Conservation (phyloP, 192 early-diverging fungal species). For the Piromyces sp. region DNA sequence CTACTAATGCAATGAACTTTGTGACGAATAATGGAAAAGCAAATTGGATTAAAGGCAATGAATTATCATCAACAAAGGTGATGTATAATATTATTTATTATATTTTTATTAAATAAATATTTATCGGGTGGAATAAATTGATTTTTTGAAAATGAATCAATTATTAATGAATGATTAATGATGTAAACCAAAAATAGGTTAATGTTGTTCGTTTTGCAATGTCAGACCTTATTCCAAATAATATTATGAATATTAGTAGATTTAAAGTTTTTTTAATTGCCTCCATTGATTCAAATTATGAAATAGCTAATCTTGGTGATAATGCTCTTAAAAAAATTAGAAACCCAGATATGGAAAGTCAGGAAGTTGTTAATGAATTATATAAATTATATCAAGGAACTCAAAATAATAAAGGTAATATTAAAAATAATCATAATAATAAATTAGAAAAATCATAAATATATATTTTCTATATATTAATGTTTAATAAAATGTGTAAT, state of each 20-base stretch:
- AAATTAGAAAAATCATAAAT: too few relatives aligned
- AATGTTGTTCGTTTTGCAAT: conserved; percentile 12
- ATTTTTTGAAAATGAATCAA: too few relatives aligned
- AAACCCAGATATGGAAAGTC: conserved; percentile 54
- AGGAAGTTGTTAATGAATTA: conserved; percentile 22
- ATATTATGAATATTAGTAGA: conserved; percentile 27
- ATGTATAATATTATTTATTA: conserved; percentile 10
- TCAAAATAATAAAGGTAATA: conserved; percentile 6
- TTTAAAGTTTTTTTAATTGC: conserved; percentile 40
- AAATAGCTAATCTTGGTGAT: conserved; percentile 51
- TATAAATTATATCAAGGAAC: conserved; percentile 48
- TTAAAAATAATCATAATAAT: not conserved
- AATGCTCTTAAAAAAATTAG: conserved; percentile 55
- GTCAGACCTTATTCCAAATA: conserved; percentile 18
- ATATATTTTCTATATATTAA: too few relatives aligned
- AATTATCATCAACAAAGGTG: conserved; percentile 11
- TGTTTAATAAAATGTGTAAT: too few relatives aligned
- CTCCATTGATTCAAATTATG: conserved; percentile 51
- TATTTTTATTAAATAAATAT: conserved; percentile 5
- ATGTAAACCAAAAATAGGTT: conserved; percentile 16
- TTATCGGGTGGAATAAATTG: too few relatives aligned
- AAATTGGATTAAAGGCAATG: conserved; percentile 30
- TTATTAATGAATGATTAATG: too few relatives aligned
- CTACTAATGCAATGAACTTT: conserved; percentile 23
- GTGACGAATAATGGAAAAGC: conserved; percentile 61